Base-by-base conservation (phyloP, 1,284 basidiomycete genomes). In the Marasmius tenuissimus region DNA sequence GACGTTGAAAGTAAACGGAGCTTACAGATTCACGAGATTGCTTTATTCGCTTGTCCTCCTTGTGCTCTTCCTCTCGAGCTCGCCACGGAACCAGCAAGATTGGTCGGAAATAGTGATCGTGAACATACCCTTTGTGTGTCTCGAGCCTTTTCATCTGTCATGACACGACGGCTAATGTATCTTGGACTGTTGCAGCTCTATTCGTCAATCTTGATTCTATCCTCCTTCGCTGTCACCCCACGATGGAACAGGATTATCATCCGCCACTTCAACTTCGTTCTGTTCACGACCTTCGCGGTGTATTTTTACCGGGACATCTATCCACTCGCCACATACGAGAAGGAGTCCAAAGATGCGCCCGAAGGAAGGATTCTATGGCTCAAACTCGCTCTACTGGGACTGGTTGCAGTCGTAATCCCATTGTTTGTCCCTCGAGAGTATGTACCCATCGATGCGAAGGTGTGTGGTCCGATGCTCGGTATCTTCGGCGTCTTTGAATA, bases 271-370 rank as follows among this genome's bases (percentile, higher is more conserved):
- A 61, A 61, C 33, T 51, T 72, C 1, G 65, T 80, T n/a, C 60
- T 70, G 58, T 62, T 72, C 39, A 54, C 64, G 14, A 65, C 76
- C 27, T 66, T 77, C 59, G 63, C 71, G 53, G 69, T 79, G 14
- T 87, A 80, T 69, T 71, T 74, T 20, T 85, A 85, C 67, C 80
- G 85, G 27, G 84, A 87, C 68, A 59, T 87, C 34, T 85, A 76
- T 74, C 85, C 86, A 1, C 68, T 85, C 10, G 69, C 78, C 12
- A 86, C 84, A 0, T 83, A 71, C 64, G 65, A 52, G 12, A 33
- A 65, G 18, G 54, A 49, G 14, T 68, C 71, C 16, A 37, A 60
- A 33, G 73, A 74, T 61, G 52, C 54, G 3, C 39, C 45, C 4
- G 70, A 74, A 61, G 70, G 71, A 2, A 35, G 40, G 20, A 34